A percentile compares a stretch with the other conserved stretches of the same genome.
Conservation (phyloP, 169 alveolate species). For the Plasmodium malariae region DNA sequence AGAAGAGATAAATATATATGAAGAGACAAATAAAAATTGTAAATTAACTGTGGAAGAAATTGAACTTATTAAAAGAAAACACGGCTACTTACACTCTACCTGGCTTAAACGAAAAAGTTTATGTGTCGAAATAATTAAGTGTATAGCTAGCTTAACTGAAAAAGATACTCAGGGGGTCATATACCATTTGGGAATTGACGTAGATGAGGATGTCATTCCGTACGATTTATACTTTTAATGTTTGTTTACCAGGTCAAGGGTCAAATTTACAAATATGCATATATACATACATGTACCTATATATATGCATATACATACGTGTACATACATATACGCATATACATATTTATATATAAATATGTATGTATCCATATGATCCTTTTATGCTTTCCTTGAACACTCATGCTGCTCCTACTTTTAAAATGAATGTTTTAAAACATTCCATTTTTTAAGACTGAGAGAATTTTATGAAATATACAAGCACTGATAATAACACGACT, state of each 20-base stretch:
- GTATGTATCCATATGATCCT: too few relatives aligned
- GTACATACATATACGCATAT: too few relatives aligned
- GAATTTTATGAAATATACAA: too few relatives aligned
- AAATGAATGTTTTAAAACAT: too few relatives aligned
- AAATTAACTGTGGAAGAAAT: conserved; percentile 51
- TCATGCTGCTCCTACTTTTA: too few relatives aligned
- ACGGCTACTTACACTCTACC: conserved; percentile 55
- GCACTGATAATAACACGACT: too few relatives aligned
- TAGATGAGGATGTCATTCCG: conserved; percentile 66
- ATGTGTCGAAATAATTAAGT: conserved; percentile 62
- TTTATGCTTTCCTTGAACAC: too few relatives aligned
- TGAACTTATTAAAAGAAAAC: conserved; percentile 51
- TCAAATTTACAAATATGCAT: too few relatives aligned
- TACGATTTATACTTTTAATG: conserved; percentile 27
- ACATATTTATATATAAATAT: too few relatives aligned
- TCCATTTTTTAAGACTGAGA: too few relatives aligned
- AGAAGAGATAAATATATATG: conserved; percentile 36
- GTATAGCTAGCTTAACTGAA: conserved; percentile 69
- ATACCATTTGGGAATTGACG: conserved; percentile 67
- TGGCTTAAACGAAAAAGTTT: conserved; percentile 61
- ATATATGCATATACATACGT: too few relatives aligned
- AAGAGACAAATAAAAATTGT: conserved; percentile 55
- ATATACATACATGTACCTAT: neutral
- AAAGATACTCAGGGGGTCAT: conserved; percentile 67
- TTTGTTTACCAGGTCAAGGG: too few relatives aligned